These are phyloP conservation scores for Pneumocystis oryctolagi DNA, from an alignment of 1,139 yeast genomes.

Conservation along the genomic window DNA sequence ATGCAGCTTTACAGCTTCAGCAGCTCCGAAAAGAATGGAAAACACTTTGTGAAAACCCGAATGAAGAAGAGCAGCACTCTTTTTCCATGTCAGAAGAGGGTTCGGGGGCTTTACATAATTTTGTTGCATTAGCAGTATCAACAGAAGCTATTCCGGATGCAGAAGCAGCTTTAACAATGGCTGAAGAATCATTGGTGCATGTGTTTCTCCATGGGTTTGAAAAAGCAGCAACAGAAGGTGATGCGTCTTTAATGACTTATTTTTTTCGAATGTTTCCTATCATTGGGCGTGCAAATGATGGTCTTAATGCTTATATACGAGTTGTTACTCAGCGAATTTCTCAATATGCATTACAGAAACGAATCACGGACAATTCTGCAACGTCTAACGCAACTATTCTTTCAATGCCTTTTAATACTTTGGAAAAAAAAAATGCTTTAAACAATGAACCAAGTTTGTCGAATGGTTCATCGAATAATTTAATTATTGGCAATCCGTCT, in stretches of 20 bases:
- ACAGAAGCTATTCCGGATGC: conserved; percentile 75
- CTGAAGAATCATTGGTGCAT: conserved; percentile 43
- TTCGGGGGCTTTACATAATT: conserved; percentile 18
- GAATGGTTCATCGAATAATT: too few relatives aligned
- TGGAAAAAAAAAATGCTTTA: too few relatives aligned
- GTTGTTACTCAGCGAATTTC: conserved; percentile 78
- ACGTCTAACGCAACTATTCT: not conserved
- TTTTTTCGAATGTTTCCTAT: conserved; percentile 80
- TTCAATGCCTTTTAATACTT: too few relatives aligned
- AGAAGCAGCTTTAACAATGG: conserved; percentile 36
- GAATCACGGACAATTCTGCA: not conserved
- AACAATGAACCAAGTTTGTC: too few relatives aligned
- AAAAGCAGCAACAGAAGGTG: conserved; percentile 49
- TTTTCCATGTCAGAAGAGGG: not conserved
- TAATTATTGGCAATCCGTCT: too few relatives aligned
- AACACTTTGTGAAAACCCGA: not conserved
- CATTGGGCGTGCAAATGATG: conserved; percentile 55
- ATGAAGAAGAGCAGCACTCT: too few relatives aligned
- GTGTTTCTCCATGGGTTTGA: conserved; percentile 50
- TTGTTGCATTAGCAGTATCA: conserved; percentile 77
- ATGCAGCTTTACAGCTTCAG: not conserved
- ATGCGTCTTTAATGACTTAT: conserved; percentile 56
- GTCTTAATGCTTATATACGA: conserved; percentile 65
- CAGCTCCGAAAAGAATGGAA: not conserved
- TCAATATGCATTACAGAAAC: conserved; percentile 31